These are phyloP conservation scores for Xylaria digitata DNA, from an alignment of 2,329 filamentous ascomycete genomes.

Conservation along the genomic window DNA sequence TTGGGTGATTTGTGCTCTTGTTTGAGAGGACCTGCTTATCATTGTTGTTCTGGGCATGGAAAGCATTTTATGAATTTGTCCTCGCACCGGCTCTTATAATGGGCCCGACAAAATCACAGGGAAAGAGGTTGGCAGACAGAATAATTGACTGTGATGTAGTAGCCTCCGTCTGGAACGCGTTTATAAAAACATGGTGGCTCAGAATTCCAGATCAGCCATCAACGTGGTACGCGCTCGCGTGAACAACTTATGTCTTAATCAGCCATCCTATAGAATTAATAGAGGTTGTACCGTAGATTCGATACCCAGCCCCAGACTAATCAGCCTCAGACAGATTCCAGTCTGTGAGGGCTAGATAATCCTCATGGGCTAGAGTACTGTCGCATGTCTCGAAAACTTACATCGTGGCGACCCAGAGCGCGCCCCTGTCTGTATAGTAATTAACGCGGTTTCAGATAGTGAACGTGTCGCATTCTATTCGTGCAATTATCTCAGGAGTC, in stretches of 20 bases:
- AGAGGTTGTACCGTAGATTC: conserved; percentile 22
- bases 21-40: not conserved
- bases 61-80: not conserved
- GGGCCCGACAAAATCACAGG: not conserved
- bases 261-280: conserved; percentile 31
- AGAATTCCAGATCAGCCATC: conserved; percentile 39
- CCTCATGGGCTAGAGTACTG: not conserved
- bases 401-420: not conserved
- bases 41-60: not conserved
- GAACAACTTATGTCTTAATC: conserved; percentile 37
- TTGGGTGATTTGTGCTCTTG: conserved; percentile 2
- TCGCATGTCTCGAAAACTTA: conserved; percentile 2
- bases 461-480: conserved; percentile 2
- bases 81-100: conserved; percentile 29
- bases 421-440: not conserved
- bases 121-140: conserved; percentile 9
- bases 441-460: conserved; percentile 4
- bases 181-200: conserved; percentile 39
- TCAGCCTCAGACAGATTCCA: conserved; percentile 25
- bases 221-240: conserved; percentile 26
- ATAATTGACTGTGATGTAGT: not conserved
- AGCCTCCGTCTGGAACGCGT: conserved; percentile 28
- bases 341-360: conserved; percentile 13
- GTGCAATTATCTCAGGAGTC: not conserved
- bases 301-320: conserved; percentile 1